Conservation (phyloP, 2,329 filamentous ascomycete genomes). For the Aspergillus sp. region DNA sequence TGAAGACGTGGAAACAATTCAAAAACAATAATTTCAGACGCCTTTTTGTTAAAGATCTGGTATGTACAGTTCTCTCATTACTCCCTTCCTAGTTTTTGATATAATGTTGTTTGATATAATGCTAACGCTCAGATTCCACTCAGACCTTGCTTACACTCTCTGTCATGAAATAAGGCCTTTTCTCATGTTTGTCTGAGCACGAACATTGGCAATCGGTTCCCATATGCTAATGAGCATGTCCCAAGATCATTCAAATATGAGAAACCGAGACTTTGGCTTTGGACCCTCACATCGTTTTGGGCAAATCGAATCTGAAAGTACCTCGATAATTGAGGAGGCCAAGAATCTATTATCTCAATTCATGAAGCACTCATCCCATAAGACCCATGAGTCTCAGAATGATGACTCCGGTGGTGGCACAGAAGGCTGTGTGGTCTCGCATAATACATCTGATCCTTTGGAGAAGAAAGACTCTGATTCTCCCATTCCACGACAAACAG, state of each 20-base stretch:
- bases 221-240: conserved; percentile 4
- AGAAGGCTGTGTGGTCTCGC: not conserved
- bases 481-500: not conserved
- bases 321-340: conserved; percentile 19
- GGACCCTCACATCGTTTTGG: not conserved
- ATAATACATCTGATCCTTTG: not conserved
- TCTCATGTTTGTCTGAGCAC: not conserved
- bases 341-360: conserved; percentile 28
- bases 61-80: not conserved
- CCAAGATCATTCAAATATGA: not conserved
- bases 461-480: not conserved
- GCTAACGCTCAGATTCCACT: too few species aligned
- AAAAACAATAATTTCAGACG: not conserved
- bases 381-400: not conserved
- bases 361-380: conserved; percentile 14
- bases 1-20: too few species aligned
- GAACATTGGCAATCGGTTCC: not conserved
- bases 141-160: not conserved
- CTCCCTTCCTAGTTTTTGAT: not conserved
- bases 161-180: not conserved
- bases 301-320: conserved; percentile 18
- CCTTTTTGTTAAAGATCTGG: not conserved
- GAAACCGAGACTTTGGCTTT: not conserved
- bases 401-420: not conserved
- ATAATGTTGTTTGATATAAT: not conserved